phyloP scores from a whole-genome alignment of 495 filamentous ascomycete species.

The Acidiella bohemica region DNA sequence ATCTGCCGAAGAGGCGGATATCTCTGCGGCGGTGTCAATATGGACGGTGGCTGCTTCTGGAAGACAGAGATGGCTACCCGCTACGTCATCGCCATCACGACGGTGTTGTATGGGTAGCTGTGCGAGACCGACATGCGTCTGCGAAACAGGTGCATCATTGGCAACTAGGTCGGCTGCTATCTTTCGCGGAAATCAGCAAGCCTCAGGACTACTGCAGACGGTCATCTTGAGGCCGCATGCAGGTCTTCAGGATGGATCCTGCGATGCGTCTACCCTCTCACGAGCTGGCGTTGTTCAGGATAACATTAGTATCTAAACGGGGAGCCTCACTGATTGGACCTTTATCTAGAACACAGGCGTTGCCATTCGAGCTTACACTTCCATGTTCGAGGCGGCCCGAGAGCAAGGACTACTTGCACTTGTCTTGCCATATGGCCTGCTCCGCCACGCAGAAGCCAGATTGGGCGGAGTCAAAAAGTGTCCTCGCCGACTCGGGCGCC shows the following conservation, averaged over 20 bases:
- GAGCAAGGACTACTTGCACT: constrained; percentile 13
- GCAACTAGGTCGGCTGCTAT: neutral
- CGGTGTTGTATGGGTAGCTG: constrained; percentile 14
- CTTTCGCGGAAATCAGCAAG: neutral
- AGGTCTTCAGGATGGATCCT: constrained; percentile 16
- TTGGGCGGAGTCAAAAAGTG: constrained; percentile 16
- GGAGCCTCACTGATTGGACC: constrained; percentile 10
- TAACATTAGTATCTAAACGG: constrained; percentile 3
- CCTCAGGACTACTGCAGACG: neutral
- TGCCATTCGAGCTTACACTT: constrained; percentile 5
- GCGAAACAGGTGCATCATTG: constrained; percentile 4
- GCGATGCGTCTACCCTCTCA: constrained; percentile 15
- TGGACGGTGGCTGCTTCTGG: constrained; percentile 16
- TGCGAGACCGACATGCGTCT: constrained; percentile 6
- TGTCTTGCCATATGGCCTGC: constrained; percentile 18
- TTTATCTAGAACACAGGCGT: constrained; percentile 19
- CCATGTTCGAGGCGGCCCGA: constrained; percentile 10
- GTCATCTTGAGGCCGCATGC: constrained; percentile 10
- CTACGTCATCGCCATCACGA: constrained; percentile 13
- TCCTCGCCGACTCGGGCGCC: constrained; percentile 12
- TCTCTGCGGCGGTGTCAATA: constrained; percentile 7
- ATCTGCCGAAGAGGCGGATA: constrained; percentile 8
- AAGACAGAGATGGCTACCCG: constrained; percentile 7
- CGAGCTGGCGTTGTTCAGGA: constrained; percentile 13
- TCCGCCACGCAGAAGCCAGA: constrained; percentile 7